A percentile compares a stretch with the other conserved stretches of the same genome.
Evolutionary conservation across 768 basidiomycete genomes (phyloP).

Genomic region (Mycena rebaudengoi): DNA sequence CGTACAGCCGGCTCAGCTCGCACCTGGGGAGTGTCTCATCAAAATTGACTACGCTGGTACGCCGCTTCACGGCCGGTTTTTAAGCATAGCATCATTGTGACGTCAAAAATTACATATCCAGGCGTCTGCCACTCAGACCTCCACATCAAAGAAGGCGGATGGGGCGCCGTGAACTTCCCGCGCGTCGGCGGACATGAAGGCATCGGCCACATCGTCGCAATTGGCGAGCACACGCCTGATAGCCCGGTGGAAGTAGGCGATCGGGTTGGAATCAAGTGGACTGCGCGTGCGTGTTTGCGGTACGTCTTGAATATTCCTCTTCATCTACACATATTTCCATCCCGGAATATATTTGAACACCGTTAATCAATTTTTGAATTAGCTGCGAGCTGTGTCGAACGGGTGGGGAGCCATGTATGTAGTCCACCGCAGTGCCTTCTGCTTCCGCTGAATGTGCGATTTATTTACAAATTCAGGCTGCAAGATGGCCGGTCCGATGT

Average conservation of each 20-base stretch:
- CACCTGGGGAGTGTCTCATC: slow-evolving; percentile 77
- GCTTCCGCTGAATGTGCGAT: not conserved
- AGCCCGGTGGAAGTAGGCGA: slow-evolving; percentile 78
- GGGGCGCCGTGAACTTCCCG: slow-evolving; percentile 73
- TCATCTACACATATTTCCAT: slow-evolving; percentile 57
- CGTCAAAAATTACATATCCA: no score
- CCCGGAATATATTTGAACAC: no score
- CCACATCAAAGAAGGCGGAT: slow-evolving; percentile 75
- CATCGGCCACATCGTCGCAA: slow-evolving; percentile 82
- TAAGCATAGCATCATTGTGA: no score
- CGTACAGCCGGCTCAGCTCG: slow-evolving; percentile 60
- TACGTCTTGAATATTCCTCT: not conserved
- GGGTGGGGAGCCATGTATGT: slow-evolving; percentile 75
- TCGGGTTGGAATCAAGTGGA: slow-evolving; percentile 86
- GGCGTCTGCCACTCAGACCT: slow-evolving; percentile 86
- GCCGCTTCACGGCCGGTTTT: no score
- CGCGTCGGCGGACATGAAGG: slow-evolving; percentile 88
- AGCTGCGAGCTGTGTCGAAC: slow-evolving; percentile 80
- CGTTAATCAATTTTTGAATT: no score
- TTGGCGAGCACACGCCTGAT: slow-evolving; percentile 66
- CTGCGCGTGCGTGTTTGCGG: slow-evolving; percentile 59
- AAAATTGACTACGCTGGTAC: slow-evolving; percentile 74
- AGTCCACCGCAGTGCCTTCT: not conserved
- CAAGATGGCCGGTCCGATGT: no score
- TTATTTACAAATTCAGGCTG: slow-evolving; percentile 57